phyloP scores from a whole-genome alignment of 2,329 filamentous ascomycete genomes.

The Aspergillus niger region DNA sequence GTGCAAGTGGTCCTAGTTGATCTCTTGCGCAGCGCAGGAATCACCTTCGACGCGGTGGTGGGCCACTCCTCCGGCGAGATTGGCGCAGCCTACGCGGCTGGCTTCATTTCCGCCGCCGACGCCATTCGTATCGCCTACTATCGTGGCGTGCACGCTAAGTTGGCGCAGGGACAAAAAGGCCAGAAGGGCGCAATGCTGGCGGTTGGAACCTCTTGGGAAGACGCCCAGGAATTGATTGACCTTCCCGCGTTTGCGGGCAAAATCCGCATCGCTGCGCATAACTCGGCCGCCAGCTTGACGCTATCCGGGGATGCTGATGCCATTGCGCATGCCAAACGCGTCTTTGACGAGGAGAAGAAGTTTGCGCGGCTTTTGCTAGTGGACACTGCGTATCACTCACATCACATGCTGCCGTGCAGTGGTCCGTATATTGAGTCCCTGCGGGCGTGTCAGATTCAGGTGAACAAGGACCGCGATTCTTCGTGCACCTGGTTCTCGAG shows the following conservation, averaged over 20 bases:
- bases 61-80: conserved; percentile 57
- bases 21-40: conserved; percentile 31
- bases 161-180: conserved; percentile 10
- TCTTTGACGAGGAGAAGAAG: conserved; percentile 4
- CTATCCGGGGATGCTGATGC: conserved; percentile 25
- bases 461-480: neutral
- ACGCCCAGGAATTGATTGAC: conserved; percentile 22
- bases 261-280: conserved; percentile 27
- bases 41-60: conserved; percentile 42
- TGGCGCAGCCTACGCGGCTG: conserved; percentile 54
- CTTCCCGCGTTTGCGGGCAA: conserved; percentile 17
- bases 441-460: neutral
- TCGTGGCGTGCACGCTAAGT: conserved; percentile 37
- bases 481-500: neutral
- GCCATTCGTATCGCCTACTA: conserved; percentile 52
- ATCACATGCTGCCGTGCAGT: conserved; percentile 4
- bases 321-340: conserved; percentile 22
- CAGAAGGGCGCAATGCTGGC: conserved; percentile 38
- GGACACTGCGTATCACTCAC: conserved; percentile 11
- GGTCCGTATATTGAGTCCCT: neutral
- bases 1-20: conserved; percentile 33
- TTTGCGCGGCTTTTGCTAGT: neutral
- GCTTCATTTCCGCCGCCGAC: conserved; percentile 42
- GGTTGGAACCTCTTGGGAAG: conserved; percentile 28
- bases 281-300: conserved; percentile 22